Evolutionary conservation across 805 yeast species (phyloP).

Genomic region (Zygoascus tannicola): DNA sequence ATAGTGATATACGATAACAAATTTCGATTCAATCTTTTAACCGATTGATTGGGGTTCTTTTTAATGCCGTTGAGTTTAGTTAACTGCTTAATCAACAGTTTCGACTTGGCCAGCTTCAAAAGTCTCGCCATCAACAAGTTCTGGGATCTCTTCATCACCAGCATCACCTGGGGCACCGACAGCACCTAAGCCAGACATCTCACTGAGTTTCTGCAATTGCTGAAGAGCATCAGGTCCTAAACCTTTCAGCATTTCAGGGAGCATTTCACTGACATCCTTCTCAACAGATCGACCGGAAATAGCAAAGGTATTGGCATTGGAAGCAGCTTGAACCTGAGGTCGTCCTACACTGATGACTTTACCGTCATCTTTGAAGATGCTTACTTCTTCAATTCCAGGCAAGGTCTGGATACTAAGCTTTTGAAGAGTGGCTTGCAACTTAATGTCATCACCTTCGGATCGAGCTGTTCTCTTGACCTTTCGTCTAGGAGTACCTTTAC

Average conservation of each 20-base stretch:
- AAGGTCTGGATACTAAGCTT: constrained; percentile 84
- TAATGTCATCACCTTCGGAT: constrained; percentile 70
- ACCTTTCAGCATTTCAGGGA: constrained; percentile 92
- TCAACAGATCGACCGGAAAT: constrained; percentile 93
- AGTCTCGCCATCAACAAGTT: constrained; percentile 81
- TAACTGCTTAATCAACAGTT: constrained; percentile 26
- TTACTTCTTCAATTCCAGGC: constrained; percentile 91
- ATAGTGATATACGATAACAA: too few species aligned
- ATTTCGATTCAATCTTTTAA: too few species aligned
- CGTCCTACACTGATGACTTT: constrained; percentile 91
- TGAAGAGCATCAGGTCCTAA: constrained; percentile 92
- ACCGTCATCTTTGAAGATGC: constrained; percentile 95
- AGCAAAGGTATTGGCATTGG: constrained; percentile 83
- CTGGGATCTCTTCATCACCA: constrained; percentile 48
- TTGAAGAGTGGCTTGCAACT: constrained; percentile 79
- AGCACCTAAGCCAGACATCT: constrained; percentile 46
- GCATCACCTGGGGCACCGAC: constrained; percentile 38
- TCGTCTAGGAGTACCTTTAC: constrained; percentile 68
- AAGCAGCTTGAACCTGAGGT: constrained; percentile 92
- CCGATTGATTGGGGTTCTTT: too few species aligned
- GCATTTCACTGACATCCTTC: constrained; percentile 82
- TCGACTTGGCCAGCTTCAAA: constrained; percentile 43
- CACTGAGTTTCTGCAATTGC: constrained; percentile 81
- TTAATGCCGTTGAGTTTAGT: constrained; percentile 31
- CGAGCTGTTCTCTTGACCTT: constrained; percentile 65